Conservation (phyloP, 116 monocot species). For the Trichopus zeylanicus region DNA sequence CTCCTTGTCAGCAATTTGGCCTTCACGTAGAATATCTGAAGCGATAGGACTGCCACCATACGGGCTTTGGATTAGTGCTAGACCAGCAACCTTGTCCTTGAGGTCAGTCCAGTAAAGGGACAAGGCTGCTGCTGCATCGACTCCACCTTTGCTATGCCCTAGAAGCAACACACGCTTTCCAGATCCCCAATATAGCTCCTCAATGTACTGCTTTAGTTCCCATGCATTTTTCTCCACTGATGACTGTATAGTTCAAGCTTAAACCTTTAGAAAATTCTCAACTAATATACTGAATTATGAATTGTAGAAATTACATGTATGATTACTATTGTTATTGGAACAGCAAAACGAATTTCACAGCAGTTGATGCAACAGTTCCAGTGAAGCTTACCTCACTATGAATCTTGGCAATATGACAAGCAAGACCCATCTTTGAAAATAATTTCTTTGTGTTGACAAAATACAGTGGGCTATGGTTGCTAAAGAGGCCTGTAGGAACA, state of each 20-base stretch:
- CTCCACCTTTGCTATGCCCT: constrained; percentile 68
- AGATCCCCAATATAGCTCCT: constrained; percentile 72
- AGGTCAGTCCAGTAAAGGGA: constrained; percentile 57
- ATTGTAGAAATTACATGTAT: not conserved
- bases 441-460: constrained; percentile 77
- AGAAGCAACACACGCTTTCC: constrained; percentile 49
- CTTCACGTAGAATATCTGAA: constrained; percentile 57
- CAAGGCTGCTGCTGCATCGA: constrained; percentile 60
- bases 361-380: not conserved
- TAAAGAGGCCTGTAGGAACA: constrained; percentile 69
- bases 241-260: constrained; percentile 18
- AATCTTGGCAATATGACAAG: constrained; percentile 96
- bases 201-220: constrained; percentile 62
- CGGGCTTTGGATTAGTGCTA: constrained; percentile 61
- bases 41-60: constrained; percentile 62
- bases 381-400: constrained; percentile 70
- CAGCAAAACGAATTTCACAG: not conserved
- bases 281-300: not conserved
- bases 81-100: constrained; percentile 55
- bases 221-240: constrained; percentile 63
- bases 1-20: constrained; percentile 58
- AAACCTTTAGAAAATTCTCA: not conserved
- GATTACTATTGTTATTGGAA: too few relatives aligned
- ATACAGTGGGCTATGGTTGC: constrained; percentile 91
- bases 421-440: constrained; percentile 94